These are phyloP conservation scores for Termitomyces sp. DNA, from an alignment of 768 basidiomycete genomes.

Conservation along the genomic window DNA sequence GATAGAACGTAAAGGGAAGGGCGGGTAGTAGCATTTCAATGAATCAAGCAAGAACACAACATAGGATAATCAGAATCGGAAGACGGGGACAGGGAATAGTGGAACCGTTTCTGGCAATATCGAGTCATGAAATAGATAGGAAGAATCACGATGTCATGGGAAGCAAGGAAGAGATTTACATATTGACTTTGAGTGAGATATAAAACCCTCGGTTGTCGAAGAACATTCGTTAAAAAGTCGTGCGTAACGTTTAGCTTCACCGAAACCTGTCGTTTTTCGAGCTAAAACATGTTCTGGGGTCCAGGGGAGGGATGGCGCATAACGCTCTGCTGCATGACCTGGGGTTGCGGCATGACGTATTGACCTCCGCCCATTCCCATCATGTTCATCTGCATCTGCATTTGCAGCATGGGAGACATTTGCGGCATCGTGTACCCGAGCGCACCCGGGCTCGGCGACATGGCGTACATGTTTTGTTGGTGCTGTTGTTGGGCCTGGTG, in stretches of 20 bases:
- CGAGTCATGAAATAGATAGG: not conserved
- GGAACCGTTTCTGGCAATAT: not conserved
- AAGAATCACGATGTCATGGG: not conserved
- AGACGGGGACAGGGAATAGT: not conserved
- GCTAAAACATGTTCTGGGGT: constrained; percentile 24
- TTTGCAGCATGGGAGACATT: constrained; percentile 60
- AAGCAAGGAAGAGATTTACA: not conserved
- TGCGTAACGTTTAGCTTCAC: not conserved
- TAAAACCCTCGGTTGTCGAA: not conserved
- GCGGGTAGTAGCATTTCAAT: not conserved
- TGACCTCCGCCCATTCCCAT: constrained; percentile 46
- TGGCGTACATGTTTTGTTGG: constrained; percentile 42
- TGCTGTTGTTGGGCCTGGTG: constrained; percentile 34
- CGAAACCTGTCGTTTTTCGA: not conserved
- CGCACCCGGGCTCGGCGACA: constrained; percentile 42
- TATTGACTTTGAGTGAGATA: not conserved
- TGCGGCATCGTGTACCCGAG: constrained; percentile 53
- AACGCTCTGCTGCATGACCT: constrained; percentile 82
- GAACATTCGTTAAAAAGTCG: constrained; percentile 3
- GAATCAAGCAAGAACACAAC: not conserved
- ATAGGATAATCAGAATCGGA: constrained; percentile 8
- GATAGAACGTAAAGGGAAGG: not conserved
- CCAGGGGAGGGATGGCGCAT: constrained; percentile 63
- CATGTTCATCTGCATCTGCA: constrained; percentile 45
- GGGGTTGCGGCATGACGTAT: constrained; percentile 50